Evolutionary conservation across 495 filamentous ascomycete species (phyloP), one percentile per base, ranked within the genome.

Genomic region (Pseudevernia furfuracea): DNA sequence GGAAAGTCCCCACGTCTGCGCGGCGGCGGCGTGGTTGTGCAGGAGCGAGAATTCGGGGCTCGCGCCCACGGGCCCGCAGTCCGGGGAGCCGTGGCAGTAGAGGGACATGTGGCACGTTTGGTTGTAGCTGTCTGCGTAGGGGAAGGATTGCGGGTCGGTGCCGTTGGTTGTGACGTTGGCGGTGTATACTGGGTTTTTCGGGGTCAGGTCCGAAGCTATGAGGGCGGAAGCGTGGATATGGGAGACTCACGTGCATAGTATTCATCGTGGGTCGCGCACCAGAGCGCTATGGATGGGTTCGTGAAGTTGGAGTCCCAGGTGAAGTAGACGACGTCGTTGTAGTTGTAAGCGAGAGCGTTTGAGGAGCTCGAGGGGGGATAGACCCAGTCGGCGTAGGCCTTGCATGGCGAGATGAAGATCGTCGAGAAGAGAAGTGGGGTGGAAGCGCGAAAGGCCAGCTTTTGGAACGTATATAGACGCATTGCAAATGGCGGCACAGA

Each of bases 281-380:
- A 52, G 23, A 52, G 46, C 10, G n/a, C 15, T 4, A 52, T 1
- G 4, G 46, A 28, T 5, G 46, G 46, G 3, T 3, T 5, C 4
- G 46, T 28, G 23, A 52, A 52, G 46, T 52, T 52, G 9, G 46
- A 52, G 4, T 52, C 46, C 46, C 46, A 52, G 46, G 23, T 52
- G 46, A 52, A 52, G 5, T 52, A 52, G 23, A 52, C 46, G 46
- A 52, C 23, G 25, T 52, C 46, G 46, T 52, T 52, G 46, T 52
- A 52, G 7, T 52, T 52, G 25, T 28, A 52, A 1, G 23, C 25
- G n/a, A 52, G 25, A 11, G 10, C 23, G 10, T 15, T 11, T 11
- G 46, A 28, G 23, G 46, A 52, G 46, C 46, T 52, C 3, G n/a
- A 21, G 15, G 41, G 46, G 3, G 46, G 46, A 23, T 52, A 52